Conservation (phyloP, 805 yeast genomes). For the Ogataea nonfermentans region DNA sequence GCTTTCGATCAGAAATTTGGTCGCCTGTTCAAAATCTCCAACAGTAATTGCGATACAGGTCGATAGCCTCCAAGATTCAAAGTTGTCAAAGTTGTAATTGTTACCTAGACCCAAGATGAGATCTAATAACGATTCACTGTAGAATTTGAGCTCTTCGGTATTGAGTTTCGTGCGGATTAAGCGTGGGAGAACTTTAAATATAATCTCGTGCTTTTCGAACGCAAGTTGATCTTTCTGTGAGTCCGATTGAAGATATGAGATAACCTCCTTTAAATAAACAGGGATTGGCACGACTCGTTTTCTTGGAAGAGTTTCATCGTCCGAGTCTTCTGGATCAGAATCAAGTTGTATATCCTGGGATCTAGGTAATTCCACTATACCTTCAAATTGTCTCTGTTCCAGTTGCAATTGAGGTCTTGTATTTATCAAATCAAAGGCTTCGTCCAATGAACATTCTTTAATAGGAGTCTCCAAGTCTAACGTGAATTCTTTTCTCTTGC, state of each 20-base stretch:
- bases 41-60: conserved; percentile 64
- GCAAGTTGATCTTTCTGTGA: conserved; percentile 43
- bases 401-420: background rate
- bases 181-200: conserved; percentile 51
- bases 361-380: too few relatives aligned
- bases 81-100: conserved; percentile 52
- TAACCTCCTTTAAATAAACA: conserved; percentile 70
- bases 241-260: conserved; percentile 51
- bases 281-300: conserved; percentile 45
- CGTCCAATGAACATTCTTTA: conserved; percentile 1
- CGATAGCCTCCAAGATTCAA: conserved; percentile 64
- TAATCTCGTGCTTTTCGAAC: conserved; percentile 47
- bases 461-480: conserved; percentile 1
- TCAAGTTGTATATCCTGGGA: conserved; percentile 14
- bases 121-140: conserved; percentile 53
- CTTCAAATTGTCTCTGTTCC: background rate
- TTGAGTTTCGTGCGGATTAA: conserved; percentile 66
- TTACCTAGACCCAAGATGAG: conserved; percentile 54
- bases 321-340: conserved; percentile 43
- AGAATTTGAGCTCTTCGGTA: conserved; percentile 59
- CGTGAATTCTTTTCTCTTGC: conserved; percentile 17
- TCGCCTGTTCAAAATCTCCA: conserved; percentile 40
- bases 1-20: conserved; percentile 45
- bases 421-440: conserved; percentile 9
- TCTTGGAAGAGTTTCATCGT: conserved; percentile 42